Base-by-base conservation (phyloP, 73 alveolate species). In the Uronychia binucleata region DNA sequence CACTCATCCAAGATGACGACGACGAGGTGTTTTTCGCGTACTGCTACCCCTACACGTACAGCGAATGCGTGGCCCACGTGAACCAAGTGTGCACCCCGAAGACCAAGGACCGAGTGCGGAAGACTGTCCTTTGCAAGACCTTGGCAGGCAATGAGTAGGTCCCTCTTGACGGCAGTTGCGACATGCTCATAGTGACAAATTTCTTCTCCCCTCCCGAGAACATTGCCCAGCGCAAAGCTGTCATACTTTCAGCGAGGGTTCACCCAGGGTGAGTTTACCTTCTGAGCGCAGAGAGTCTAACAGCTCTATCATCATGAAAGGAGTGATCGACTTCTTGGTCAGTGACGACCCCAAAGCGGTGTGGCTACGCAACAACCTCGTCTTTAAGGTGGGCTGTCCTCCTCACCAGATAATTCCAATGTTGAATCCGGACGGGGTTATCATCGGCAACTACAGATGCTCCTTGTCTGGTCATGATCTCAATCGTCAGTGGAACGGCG, bases 231-330 rank as follows among this genome's bases (percentile, higher is more conserved):
- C 97, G 34, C 90, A 84, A 92, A 86, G 94, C 97, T 30, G 93
- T 95, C 11, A 86, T 98, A 32, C 74, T 98, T 8, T 89, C 99
- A 0, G 98, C 99, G 0, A 95, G 99, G 88, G 99, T 98, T 0
- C 99, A 98, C 84, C 99, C 99, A 13, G 99, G 99, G n/a, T n/a
- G n/a, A n/a, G n/a, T n/a, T n/a, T n/a, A n/a, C n/a, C n/a, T n/a
- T n/a, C n/a, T n/a, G n/a, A n/a, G n/a, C n/a, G n/a, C n/a, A n/a
- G n/a, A 29, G 99, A 98, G 88, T 87, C 97, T 1, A 92, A 86
- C 1, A 98, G 99, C 74, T 94, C 98, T 31, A 96, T 94, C 95
- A 98, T 98, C 83, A 95, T 97, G 93, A 94, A 96, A 88, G 99
- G 99, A 31, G 86, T 98, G 79, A 93, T 98, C 26, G 95, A 96